Evolutionary conservation across 2,329 filamentous ascomycete species (phyloP).

Genomic region (Biscogniauxia mediterranea): DNA sequence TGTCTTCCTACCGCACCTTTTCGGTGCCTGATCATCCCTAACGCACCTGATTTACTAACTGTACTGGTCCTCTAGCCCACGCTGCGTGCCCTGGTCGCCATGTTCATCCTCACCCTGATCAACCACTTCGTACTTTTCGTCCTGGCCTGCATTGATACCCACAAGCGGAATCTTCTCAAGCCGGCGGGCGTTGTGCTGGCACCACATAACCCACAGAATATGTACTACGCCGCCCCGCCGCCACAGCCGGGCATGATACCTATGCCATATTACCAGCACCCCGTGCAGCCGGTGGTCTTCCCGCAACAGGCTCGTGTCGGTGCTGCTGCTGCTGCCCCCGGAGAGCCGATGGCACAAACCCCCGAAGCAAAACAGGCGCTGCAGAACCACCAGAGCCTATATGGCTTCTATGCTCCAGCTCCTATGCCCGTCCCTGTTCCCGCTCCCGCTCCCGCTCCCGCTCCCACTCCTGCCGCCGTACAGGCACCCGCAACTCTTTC

Average conservation of each 20-base stretch:
- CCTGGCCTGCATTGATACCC: slow-evolving; percentile 32
- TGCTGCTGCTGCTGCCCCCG: slow-evolving; percentile 1
- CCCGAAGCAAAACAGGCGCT: slow-evolving; percentile 6
- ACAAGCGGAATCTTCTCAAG: slow-evolving; percentile 27
- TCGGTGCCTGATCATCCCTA: no score
- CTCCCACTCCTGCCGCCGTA: no score
- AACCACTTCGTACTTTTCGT: slow-evolving; percentile 81
- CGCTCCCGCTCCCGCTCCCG: neutral
- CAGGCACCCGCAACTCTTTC: neutral
- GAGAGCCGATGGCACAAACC: slow-evolving; percentile 2
- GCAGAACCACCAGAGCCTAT: slow-evolving; percentile 37
- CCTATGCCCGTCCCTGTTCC: slow-evolving; percentile 1
- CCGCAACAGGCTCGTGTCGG: slow-evolving; percentile 13
- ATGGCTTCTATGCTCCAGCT: slow-evolving; percentile 27
- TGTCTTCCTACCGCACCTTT: neutral
- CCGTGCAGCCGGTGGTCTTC: slow-evolving; percentile 17
- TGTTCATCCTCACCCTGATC: slow-evolving; percentile 73
- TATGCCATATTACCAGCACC: slow-evolving; percentile 20
- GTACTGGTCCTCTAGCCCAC: slow-evolving; percentile 4
- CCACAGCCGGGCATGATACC: slow-evolving; percentile 13
- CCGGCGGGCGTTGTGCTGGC: slow-evolving; percentile 18
- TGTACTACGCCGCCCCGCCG: slow-evolving; percentile 20
- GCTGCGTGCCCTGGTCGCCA: slow-evolving; percentile 61
- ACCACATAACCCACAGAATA: slow-evolving; percentile 7
- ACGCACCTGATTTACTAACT: neutral